Evolutionary conservation across 139 green algal genomes (phyloP), one percentile per base, ranked within the genome.

Genomic region (Haematococcus sp.): DNA sequence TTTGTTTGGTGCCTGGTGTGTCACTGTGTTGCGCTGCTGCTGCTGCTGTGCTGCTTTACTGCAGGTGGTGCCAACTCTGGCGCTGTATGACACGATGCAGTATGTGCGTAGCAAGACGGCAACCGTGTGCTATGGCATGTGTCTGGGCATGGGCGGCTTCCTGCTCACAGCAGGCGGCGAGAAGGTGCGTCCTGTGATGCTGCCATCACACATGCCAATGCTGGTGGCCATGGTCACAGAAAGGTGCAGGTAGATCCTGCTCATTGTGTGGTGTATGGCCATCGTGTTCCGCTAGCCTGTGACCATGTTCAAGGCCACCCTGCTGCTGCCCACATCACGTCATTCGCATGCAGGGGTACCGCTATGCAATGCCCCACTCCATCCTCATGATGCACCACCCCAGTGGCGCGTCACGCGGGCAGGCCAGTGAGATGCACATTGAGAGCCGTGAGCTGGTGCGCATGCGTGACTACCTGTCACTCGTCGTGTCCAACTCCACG

Each of bases 311-410:
- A n/a, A n/a, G n/a, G n/a, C n/a, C n/a, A n/a, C n/a, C n/a, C n/a
- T n/a, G n/a, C n/a, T n/a, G n/a, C n/a, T n/a, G n/a, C n/a, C n/a
- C n/a, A n/a, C n/a, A n/a, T n/a, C n/a, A n/a, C n/a, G n/a, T n/a
- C n/a, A n/a, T n/a, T n/a, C n/a, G n/a, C n/a, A n/a, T 59, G 73
- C 87, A 96, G 87, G 92, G 93, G 58, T 97, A 97, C 83, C 87
- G 94, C 27, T 92, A 87, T 70, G 86, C 87, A 1, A 88, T 98
- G 86, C 92, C 91, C 11, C 94, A 98, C 87, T 96, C 90, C 44
- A 89, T 89, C 71, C 92, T 98, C 75, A 98, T 98, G 94, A 88
- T 99, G 80, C 94, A 98, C 75, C 90, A 96, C 74, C 96, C 96
- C 25, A 91, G 83, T n/a, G 96, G 96, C 30, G 86, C 87, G 16